Evolutionary conservation across 148 eudicot species (phyloP).

Genomic region (Cornus suecica): DNA sequence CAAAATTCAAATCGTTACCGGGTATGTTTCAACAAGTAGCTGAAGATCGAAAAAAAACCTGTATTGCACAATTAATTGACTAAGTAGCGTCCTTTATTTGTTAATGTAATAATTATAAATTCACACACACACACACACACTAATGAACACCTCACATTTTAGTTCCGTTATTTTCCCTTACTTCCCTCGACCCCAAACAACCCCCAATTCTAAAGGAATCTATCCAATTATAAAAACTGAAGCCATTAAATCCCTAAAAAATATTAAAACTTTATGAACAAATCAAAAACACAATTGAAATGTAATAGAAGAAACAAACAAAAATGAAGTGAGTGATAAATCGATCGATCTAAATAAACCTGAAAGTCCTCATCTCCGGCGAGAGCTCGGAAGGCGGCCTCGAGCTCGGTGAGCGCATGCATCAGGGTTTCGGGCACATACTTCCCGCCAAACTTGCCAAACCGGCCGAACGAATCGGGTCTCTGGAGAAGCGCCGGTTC

Average conservation of each 20-base stretch:
- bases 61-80: not conserved
- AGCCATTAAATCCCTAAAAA: not conserved
- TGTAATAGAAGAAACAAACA: not conserved
- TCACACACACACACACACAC: too few species aligned
- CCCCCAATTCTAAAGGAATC: not conserved
- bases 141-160: not conserved
- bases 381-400: constrained; percentile 58
- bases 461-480: constrained; percentile 88
- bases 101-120: too few species aligned
- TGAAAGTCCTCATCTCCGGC: constrained; percentile 60
- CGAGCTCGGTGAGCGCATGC: constrained; percentile 84
- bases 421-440: constrained; percentile 95
- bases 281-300: not conserved
- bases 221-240: not conserved
- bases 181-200: not conserved
- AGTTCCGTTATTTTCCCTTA: not conserved
- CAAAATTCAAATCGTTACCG: not conserved
- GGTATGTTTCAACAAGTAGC: not conserved
- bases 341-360: constrained; percentile 34
- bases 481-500: constrained; percentile 31
- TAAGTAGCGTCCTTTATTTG: not conserved
- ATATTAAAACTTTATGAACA: not conserved
- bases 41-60: too few species aligned
- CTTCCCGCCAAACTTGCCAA: constrained; percentile 88
- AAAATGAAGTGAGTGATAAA: too few species aligned